Evolutionary conservation across 305 asterid species (phyloP), one percentile per base, ranked within the genome.

Genomic region (Fraxinus angustifolia): DNA sequence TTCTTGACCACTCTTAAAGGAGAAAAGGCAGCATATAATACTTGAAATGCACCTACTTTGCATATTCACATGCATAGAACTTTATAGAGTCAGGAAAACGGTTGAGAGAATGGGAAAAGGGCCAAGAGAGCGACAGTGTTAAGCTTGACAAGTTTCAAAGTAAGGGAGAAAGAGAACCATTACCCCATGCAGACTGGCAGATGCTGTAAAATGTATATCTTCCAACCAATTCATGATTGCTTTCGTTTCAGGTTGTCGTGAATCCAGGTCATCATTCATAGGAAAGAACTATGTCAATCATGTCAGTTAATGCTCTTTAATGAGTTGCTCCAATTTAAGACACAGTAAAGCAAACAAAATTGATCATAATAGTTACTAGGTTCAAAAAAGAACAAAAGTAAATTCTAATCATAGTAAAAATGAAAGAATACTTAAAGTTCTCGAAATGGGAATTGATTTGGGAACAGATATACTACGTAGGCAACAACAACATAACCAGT

Each of bases 121-220:
- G 8, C 8, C 58, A 58, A 77, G 33, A 58, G 73, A 1, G 34
- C 26, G 8, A 65, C 35, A 2, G 14, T 65, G 35, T 1, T 73
- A 58, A 35, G 81, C 68, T 73, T 77, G 65, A 21, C 70, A 85
- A 79, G 68, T 74, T 82, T 38, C 21, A 76, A 31, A 72, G 82
- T 50, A 83, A 80, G 87, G 73, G 79, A 80, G 48, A 23, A 35
- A 34, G 78, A 80, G 73, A 80, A 79, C 36, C 33, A 81, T 78
- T 92, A 95, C 99, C 98, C 99, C 99, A 75, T 95, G 99, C 88
- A 95, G 88, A 84, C 92, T 91, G 84, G 97, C 97, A 84, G 99
- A 94, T 86, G 95, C 97, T 65, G 98, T 92, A 86, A 95, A 95
- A 84, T 48, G 92, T 82, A 83, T 86, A 82, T 91, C 93, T 79